These are phyloP conservation scores for Phytopythium ostracodes DNA, from an alignment of 352 stramenopile genomes.

Conservation along the genomic window DNA sequence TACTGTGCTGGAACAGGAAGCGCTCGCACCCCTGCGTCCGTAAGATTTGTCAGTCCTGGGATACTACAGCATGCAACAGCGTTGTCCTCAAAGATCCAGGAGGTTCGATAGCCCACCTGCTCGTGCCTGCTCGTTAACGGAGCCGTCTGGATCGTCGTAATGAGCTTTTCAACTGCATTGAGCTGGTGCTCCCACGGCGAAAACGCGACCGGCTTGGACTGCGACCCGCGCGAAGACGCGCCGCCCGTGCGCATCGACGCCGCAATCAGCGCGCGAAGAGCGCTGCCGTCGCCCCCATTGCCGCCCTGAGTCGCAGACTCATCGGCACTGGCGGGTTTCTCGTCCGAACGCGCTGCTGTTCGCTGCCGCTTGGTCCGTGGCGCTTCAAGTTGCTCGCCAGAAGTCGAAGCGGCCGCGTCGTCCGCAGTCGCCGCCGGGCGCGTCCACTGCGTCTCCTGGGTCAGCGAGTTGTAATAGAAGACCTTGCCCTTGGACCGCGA, in stretches of 20 bases:
- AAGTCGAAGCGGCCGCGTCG: neutral
- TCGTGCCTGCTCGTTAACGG: neutral
- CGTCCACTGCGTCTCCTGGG: constrained; percentile 54
- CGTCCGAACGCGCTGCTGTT: neutral
- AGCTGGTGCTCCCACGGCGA: constrained; percentile 66
- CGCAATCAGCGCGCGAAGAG: constrained; percentile 23
- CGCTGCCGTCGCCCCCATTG: neutral
- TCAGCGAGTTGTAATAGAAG: constrained; percentile 61
- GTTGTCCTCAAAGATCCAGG: neutral
- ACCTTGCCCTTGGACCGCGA: constrained; percentile 66
- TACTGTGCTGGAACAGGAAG: constrained; percentile 81
- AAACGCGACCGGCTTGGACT: constrained; percentile 24
- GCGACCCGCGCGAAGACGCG: constrained; percentile 23
- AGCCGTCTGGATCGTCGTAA: constrained; percentile 34
- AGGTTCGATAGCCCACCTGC: neutral
- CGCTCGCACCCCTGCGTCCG: constrained; percentile 15
- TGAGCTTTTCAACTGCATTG: constrained; percentile 45
- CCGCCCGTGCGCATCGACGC: constrained; percentile 58
- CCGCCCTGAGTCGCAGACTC: too few species aligned
- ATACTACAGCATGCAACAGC: neutral
- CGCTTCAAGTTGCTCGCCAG: neutral
- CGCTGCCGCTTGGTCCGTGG: neutral
- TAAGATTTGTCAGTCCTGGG: neutral
- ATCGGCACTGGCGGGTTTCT: constrained; percentile 10
- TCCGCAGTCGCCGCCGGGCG: neutral